phyloP scores from a whole-genome alignment of 257 asterid species.

The Sherardia arvensis region DNA sequence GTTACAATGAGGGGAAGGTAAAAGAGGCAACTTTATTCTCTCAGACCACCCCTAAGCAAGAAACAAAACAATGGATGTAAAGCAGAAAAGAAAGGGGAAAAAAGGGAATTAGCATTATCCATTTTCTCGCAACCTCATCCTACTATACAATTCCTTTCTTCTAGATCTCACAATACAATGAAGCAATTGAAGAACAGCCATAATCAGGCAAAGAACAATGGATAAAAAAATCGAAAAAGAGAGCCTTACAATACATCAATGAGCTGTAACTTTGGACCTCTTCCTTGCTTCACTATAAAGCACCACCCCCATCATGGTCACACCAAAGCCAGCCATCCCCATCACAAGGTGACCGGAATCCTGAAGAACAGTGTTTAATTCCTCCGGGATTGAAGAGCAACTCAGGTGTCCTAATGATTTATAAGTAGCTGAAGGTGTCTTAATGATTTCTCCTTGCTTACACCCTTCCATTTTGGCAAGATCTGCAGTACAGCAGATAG shows the following conservation, averaged over 20 bases:
- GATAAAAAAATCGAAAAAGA: constrained; percentile 3
- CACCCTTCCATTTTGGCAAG: constrained; percentile 94
- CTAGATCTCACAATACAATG: constrained; percentile 23
- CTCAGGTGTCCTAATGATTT: too few species aligned
- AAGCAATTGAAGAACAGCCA: constrained; percentile 18
- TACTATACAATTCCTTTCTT: constrained; percentile 46
- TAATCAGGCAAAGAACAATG: constrained; percentile 15
- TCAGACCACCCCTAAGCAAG: constrained; percentile 29
- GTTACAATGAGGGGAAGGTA: constrained; percentile 41
- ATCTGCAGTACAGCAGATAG: constrained; percentile 96
- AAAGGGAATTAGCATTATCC: constrained; percentile 23
- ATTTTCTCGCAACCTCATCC: constrained; percentile 25
- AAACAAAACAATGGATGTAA: constrained; percentile 31
- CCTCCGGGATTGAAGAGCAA: too few species aligned
- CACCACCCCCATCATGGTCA: constrained; percentile 88
- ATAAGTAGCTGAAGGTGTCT: constrained; percentile 51
- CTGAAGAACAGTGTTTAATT: constrained; percentile 82
- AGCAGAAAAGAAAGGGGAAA: constrained; percentile 22
- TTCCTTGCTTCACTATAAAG: constrained; percentile 96
- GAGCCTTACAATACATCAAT: constrained; percentile 34
- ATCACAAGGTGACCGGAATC: constrained; percentile 88
- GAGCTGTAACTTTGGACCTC: constrained; percentile 67
- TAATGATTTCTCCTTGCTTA: constrained; percentile 80
- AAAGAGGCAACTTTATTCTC: constrained; percentile 77
- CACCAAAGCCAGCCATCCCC: constrained; percentile 87